phyloP scores from a whole-genome alignment of 2,329 filamentous ascomycete genomes.

The Penicillium sp. region DNA sequence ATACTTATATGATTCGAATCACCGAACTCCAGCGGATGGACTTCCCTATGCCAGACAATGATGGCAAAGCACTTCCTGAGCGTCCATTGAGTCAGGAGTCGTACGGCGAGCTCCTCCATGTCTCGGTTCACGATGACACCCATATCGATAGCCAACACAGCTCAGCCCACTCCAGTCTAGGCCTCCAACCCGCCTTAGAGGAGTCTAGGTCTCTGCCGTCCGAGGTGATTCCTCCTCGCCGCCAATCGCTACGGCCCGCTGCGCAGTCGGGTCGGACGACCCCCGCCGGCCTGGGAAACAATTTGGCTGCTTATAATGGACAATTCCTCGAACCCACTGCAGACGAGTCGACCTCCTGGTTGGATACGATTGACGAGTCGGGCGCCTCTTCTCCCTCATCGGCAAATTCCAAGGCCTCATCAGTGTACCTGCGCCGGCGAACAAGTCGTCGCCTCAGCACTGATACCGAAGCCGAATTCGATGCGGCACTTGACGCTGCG shows the following conservation, averaged over 20 bases:
- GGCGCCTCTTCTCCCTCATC: constrained; percentile 78
- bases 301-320: constrained; percentile 14
- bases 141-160: constrained; percentile 33
- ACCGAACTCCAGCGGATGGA: constrained; percentile 77
- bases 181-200: constrained; percentile 25
- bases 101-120: constrained; percentile 46
- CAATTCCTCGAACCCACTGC: constrained; percentile 13
- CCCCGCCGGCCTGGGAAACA: constrained; percentile 9
- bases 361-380: constrained; percentile 93
- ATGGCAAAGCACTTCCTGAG: constrained; percentile 76
- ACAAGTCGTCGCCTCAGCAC: constrained; percentile 69
- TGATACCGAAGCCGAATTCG: constrained; percentile 84
- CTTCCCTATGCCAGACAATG: constrained; percentile 50
- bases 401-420: constrained; percentile 76
- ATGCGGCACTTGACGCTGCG: constrained; percentile 89
- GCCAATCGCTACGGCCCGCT: constrained; percentile 43
- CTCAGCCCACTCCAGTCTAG: constrained; percentile 55
- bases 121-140: constrained; percentile 34
- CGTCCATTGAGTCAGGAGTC: constrained; percentile 64
- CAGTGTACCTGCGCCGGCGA: constrained; percentile 67
- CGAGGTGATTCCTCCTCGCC: constrained; percentile 38
- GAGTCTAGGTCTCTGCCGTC: constrained; percentile 30
- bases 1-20: constrained; percentile 88
- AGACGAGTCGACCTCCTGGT: constrained; percentile 83
- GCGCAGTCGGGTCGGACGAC: constrained; percentile 18